These are phyloP conservation scores for Teunomyces pallodes DNA, from an alignment of 805 yeast genomes.

Conservation along the genomic window DNA sequence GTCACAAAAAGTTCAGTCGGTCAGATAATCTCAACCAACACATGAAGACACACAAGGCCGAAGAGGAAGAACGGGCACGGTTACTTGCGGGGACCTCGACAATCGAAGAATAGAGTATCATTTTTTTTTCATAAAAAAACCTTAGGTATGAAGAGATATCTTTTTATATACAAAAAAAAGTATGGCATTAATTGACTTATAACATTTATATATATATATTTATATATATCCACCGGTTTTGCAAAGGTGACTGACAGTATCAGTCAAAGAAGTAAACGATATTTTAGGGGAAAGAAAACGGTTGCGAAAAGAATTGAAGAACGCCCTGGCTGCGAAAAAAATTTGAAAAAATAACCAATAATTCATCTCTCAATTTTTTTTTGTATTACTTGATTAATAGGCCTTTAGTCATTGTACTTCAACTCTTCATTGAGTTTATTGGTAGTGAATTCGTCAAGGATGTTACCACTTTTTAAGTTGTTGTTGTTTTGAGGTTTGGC, in stretches of 20 bases:
- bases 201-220: background rate
- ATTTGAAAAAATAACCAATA: background rate
- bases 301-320: background rate
- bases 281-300: background rate
- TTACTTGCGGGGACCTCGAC: background rate
- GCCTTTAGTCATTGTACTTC: slow-evolving; percentile 1
- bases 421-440: slow-evolving; percentile 5
- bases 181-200: background rate
- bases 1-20: slow-evolving; percentile 64
- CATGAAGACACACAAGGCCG: slow-evolving; percentile 50
- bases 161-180: too few species aligned
- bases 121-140: too few species aligned
- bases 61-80: slow-evolving; percentile 4
- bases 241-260: too few species aligned
- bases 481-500: slow-evolving; percentile 18
- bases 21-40: slow-evolving; percentile 68
- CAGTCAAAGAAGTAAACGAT: background rate
- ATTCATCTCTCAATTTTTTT: background rate
- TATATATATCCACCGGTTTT: background rate
- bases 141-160: too few species aligned
- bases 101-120: slow-evolving; percentile 1
- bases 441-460: slow-evolving; percentile 4
- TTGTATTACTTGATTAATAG: too few species aligned
- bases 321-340: background rate
- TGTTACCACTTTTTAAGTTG: background rate